Base-by-base conservation (phyloP, 345 rosid genomes). In the Sonneratia alba region DNA sequence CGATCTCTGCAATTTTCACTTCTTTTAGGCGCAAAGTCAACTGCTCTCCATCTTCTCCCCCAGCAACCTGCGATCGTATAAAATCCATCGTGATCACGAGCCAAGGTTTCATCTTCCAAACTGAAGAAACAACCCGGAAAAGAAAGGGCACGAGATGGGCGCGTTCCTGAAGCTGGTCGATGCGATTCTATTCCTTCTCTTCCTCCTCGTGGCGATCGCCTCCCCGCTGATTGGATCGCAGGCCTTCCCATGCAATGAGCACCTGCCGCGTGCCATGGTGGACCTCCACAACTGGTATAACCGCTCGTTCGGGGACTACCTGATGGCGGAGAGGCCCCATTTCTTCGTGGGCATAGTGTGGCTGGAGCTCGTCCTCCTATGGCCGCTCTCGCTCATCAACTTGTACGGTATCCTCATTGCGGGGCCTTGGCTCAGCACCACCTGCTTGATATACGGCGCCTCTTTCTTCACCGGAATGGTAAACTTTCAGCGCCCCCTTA, bases 391-490 rank as follows among this genome's bases (percentile, higher is more conserved):
- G 6, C 55, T 91, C 43, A 68, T 84, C 48, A 89, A 81, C 69
- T 69, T 87, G 37, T 88, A 80, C 66, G 95, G 80, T 1, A 73
- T 90, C 72, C 59, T 85, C 37, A 70, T 85, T n/a, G 76, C 87
- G 22, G 88, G 83, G 73, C 69, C 92, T 36, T 91, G 96, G 97
- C 74, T 84, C 49, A 74, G 70, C 78, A 94, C 89, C 72, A 86
- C 96, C n/a, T 94, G 96, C 83, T 79, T 94, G 78, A 65, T 88
- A 72, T 83, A 83, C 65, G 98, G 96, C 66, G 87, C 79, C 80
- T 88, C 92, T 22, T 27, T 77, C 56, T 59, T 81, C 9, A 81
- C 96, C 71, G 72, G 87, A 67, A 86, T 83, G 97, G 97, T 94
- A 89, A 21, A 7, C 32, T 27, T 27, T 27, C 32, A 27, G 1